Conservation (phyloP, 2,329 filamentous ascomycete species). For the Alternaria gansuensis region DNA sequence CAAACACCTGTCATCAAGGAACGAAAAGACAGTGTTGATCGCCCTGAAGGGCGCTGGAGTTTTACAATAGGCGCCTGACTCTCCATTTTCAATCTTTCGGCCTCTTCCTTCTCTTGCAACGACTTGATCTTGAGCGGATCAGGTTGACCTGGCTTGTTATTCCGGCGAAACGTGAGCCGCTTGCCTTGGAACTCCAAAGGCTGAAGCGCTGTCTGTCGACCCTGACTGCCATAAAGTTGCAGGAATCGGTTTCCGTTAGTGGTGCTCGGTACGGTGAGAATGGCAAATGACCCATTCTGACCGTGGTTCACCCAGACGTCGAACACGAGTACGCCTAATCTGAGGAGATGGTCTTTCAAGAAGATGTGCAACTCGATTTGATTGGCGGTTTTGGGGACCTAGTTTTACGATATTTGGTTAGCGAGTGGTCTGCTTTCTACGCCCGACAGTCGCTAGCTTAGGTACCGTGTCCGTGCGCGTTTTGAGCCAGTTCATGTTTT, state of each 20-base stretch:
- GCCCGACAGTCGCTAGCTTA: conserved; percentile 2
- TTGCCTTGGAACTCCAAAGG: conserved; percentile 22
- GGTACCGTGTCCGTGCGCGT: neutral
- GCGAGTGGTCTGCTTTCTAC: neutral
- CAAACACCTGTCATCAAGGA: conserved; percentile 54
- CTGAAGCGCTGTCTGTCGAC: conserved; percentile 15
- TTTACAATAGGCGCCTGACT: conserved; percentile 14
- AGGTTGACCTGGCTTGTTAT: conserved; percentile 35
- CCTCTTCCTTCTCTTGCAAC: conserved; percentile 36
- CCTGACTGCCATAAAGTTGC: conserved; percentile 38
- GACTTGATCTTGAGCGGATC: conserved; percentile 37
- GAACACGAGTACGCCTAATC: conserved; percentile 55
- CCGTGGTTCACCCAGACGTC: conserved; percentile 39
- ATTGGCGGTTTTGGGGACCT: conserved; percentile 55
- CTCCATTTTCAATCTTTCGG: conserved; percentile 24
- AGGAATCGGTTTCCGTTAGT: conserved; percentile 58
- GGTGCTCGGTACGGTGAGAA: conserved; percentile 57
- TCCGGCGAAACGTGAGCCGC: conserved; percentile 25
- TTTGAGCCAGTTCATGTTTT: too few species aligned
- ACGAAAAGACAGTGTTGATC: conserved; percentile 38
- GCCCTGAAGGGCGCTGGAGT: conserved; percentile 18
- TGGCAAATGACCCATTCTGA: conserved; percentile 38
- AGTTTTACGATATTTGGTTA: neutral
- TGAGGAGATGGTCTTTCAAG: conserved; percentile 51
- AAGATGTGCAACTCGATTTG: conserved; percentile 54